These are phyloP conservation scores for Cryptococcus maquisensis DNA, from an alignment of 1,284 basidiomycete genomes.

Conservation along the genomic window DNA sequence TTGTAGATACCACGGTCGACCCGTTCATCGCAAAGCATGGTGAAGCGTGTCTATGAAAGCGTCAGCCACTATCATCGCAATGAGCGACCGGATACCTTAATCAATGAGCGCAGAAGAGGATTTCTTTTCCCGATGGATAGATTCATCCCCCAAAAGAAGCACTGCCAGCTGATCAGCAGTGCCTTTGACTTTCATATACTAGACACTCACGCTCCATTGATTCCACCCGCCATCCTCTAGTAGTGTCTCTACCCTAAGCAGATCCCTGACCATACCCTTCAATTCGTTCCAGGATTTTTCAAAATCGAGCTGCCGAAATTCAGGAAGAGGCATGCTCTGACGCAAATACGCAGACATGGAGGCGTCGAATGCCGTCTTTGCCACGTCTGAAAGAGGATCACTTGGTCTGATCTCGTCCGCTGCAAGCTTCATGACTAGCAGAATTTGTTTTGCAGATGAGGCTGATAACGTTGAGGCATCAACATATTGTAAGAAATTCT, in stretches of 20 bases:
- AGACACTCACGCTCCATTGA: constrained; percentile 13
- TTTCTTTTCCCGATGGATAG: not conserved
- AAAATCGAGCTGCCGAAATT: constrained; percentile 56
- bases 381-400: not conserved
- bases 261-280: constrained; percentile 55
- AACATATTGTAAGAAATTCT: constrained; percentile 13
- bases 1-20: not conserved
- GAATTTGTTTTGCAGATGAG: not conserved
- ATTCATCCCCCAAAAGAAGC: constrained; percentile 1
- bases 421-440: constrained; percentile 7
- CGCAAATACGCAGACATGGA: constrained; percentile 56
- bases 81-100: constrained; percentile 2
- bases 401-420: not conserved
- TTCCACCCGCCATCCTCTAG: not conserved
- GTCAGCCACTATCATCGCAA: not conserved
- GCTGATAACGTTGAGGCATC: not conserved
- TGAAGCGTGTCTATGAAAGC: constrained; percentile 1
- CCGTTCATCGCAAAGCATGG: not conserved
- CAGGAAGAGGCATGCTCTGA: constrained; percentile 67
- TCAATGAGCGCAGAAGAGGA: constrained; percentile 3
- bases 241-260: constrained; percentile 34
- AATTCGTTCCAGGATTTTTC: constrained; percentile 57
- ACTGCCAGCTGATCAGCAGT: constrained; percentile 2
- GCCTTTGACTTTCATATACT: not conserved
- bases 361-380: constrained; percentile 1